Conservation (phyloP, 2,329 filamentous ascomycete genomes). For the Rutstroemia sp. region DNA sequence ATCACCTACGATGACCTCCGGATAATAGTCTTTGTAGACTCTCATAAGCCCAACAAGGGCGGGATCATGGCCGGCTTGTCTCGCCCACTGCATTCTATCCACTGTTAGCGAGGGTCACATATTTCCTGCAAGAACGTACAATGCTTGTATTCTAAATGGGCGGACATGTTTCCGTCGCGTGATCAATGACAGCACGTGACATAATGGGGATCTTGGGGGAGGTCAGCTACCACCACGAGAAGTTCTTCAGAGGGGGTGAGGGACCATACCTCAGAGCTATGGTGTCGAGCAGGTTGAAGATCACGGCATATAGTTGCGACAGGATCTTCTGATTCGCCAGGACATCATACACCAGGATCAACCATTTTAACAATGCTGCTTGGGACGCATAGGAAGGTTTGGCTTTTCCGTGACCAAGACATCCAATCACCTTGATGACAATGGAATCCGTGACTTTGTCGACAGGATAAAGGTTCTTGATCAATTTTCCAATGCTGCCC, state of each 20-base stretch:
- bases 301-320: slow-evolving; percentile 62
- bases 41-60: slow-evolving; percentile 66
- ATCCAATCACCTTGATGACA: slow-evolving; percentile 60
- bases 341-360: slow-evolving; percentile 67
- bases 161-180: slow-evolving; percentile 77
- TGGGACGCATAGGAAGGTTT: slow-evolving; percentile 68
- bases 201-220: slow-evolving; percentile 39
- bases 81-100: slow-evolving; percentile 46
- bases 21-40: slow-evolving; percentile 87
- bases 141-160: slow-evolving; percentile 71
- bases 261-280: slow-evolving; percentile 57
- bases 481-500: slow-evolving; percentile 57
- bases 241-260: background rate
- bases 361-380: slow-evolving; percentile 66
- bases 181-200: slow-evolving; percentile 71
- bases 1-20: slow-evolving; percentile 75
- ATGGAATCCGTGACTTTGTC: slow-evolving; percentile 51
- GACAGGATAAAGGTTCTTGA: slow-evolving; percentile 72
- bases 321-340: slow-evolving; percentile 57
- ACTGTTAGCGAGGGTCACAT: slow-evolving; percentile 8
- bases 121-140: slow-evolving; percentile 40
- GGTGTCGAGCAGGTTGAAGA: slow-evolving; percentile 79
- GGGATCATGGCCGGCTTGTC: slow-evolving; percentile 64
- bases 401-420: slow-evolving; percentile 67
- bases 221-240: background rate